Evolutionary conservation across 108 stramenopile species (phyloP).

Genomic region (Nannochloropsis salina): DNA sequence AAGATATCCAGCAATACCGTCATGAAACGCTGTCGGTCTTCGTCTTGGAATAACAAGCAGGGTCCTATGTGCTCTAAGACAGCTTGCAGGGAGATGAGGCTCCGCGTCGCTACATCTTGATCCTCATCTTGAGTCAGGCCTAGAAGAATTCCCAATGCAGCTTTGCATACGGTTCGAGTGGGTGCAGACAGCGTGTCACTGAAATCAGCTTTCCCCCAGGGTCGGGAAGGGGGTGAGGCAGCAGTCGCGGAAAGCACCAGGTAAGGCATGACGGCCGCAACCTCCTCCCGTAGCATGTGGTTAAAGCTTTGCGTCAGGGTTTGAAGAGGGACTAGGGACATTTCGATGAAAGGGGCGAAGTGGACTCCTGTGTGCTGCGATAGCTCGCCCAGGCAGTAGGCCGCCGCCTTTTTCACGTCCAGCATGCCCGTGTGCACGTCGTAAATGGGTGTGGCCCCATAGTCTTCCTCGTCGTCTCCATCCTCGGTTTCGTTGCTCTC

Average conservation of each 20-base stretch:
- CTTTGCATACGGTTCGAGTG: not conserved
- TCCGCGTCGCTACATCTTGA: not conserved
- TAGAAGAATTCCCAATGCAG: not conserved
- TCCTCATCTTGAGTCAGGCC: slow-evolving; percentile 14
- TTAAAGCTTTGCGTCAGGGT: not conserved
- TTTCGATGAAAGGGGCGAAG: slow-evolving; percentile 18
- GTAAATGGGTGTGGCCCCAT: not conserved
- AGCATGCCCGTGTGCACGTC: not conserved
- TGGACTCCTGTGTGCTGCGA: slow-evolving; percentile 14
- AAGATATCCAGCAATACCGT: not conserved
- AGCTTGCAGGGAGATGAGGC: not conserved
- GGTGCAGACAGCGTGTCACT: not conserved
- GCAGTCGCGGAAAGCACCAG: not conserved
- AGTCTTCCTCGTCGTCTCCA: not conserved
- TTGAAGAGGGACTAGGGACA: not conserved
- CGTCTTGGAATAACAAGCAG: not conserved
- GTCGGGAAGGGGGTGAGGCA: not conserved
- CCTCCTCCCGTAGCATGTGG: slow-evolving; percentile 8
- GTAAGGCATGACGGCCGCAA: not conserved
- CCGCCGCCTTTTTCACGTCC: slow-evolving; percentile 20
- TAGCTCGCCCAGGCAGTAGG: not conserved
- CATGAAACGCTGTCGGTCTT: not conserved
- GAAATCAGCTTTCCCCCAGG: slow-evolving; percentile 4
- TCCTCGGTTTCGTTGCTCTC: not conserved
- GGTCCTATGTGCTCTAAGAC: slow-evolving; percentile 11